Base-by-base conservation (phyloP, 257 asterid species). In the Capsicum pubescens region DNA sequence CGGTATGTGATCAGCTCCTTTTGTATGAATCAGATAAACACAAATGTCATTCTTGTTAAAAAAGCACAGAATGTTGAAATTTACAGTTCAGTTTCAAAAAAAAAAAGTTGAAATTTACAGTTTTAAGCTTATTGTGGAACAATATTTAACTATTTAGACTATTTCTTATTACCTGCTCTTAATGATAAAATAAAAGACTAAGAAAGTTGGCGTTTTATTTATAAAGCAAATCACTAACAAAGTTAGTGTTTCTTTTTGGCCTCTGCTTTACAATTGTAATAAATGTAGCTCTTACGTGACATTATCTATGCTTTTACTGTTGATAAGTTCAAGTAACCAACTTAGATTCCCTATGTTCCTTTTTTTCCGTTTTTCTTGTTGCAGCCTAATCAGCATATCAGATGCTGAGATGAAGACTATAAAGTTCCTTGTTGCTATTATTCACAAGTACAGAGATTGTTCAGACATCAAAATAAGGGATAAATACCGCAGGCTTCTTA, bases 371-470 rank as follows among this genome's bases (percentile, higher is more conserved):
- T 52, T 13, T 54, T 16, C 67, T 42, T 72, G 35, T 80, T 89
- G 77, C 78, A 97, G 99, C 82, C 94, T 91, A 93, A 91, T 91
- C 79, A 93, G 91, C 91, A 87, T 95, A 50, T 88, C 98, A 59
- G 97, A 92, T 86, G 84, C 97, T 32, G 98, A 93, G 87, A 90
- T 87, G 93, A 92, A 91, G 91, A 91, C 95, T 69, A 80, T 93
- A 92, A 92, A 91, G 87, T 90, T 91, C 87, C 92, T 97, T 52
- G 89, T 91, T 67, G 64, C 90, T 15, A 79, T 95, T 72, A 89
- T 95, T 79, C 87, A 57, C 71, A 93, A 93, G 87, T 92, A 91
- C 89, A 90, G 84, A 87, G 87, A 86, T 61, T 85, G 93, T 55
- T 26, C 90, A n/a, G 96, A 93, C 84, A 83, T 76, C 71, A 83